Evolutionary conservation across 148 eudicot species (phyloP).

Genomic region (Rhododendron molle): DNA sequence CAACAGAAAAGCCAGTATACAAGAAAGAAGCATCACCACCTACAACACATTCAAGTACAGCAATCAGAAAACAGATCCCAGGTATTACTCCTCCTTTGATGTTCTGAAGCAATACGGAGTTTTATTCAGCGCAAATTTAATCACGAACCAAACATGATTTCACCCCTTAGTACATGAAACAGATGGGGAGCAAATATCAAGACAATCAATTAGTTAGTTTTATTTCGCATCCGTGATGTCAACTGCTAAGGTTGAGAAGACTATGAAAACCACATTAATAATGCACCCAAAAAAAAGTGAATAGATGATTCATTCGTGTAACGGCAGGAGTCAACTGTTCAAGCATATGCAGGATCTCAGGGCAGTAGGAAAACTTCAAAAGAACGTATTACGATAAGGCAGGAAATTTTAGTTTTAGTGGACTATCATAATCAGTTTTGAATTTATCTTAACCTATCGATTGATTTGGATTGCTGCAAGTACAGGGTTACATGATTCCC

Average conservation of each 20-base stretch:
- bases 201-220: neutral
- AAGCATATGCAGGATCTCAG: neutral
- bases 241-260: neutral
- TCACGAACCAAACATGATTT: neutral
- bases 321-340: neutral
- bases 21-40: conserved; percentile 75
- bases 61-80: neutral
- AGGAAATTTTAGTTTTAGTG: neutral
- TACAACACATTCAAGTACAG: neutral
- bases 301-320: neutral
- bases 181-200: neutral
- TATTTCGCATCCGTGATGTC: neutral
- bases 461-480: no score
- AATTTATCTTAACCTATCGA: neutral
- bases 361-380: neutral
- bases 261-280: neutral
- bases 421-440: neutral
- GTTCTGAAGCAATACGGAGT: neutral
- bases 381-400: neutral
- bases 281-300: neutral
- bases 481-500: no score
- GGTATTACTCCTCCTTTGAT: no score
- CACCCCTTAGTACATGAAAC: neutral
- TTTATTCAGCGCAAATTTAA: neutral
- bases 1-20: conserved; percentile 72